Base-by-base conservation (phyloP, 163 green algal species). In the Botryococcus braunii region DNA sequence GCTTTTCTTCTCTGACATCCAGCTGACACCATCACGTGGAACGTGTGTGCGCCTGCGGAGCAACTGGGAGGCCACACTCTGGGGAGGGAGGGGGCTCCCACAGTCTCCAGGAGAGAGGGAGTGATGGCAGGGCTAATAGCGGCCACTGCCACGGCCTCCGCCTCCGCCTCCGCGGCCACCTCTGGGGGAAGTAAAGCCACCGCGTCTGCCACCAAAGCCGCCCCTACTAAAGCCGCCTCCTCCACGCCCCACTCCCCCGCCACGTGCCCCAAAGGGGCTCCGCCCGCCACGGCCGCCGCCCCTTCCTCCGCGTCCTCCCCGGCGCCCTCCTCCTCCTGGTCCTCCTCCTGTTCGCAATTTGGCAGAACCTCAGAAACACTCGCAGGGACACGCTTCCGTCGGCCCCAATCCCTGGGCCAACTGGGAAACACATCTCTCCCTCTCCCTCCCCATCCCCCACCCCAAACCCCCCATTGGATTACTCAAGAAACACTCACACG, bases 121-220 rank as follows among this genome's bases (percentile, higher is more conserved):
- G n/a, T n/a, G n/a, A n/a, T n/a, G n/a, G n/a, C n/a, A n/a, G n/a
- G n/a, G n/a, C n/a, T n/a, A 66, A 34, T 66, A 66, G 11, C 59
- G 23, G 59, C 59, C 59, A 25, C 59, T 21, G 34, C 59, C 59
- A 8, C 59, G 59, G 35, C 59, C 56, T 32, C 56, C 56, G 56
- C 56, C n/a, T n/a, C n/a, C n/a, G n/a, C 59, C 59, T 29, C 59
- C 59, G 25, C 59, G 37, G 35, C 59, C 36, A 50, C 59, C 27
- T 21, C 34, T 5, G 2, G 37, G 11, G 2, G 25, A 36, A 5
- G 37, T 13, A 40, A 66, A 66, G 13, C 50, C 9, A 11, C 50
- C 13, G 50, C 50, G n/a, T 11, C 50, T 27, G 50, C 50, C 9
- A 61, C 11, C 11, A n/a, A n/a, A n/a, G n/a, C n/a, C n/a, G 11